These are phyloP conservation scores for Fusarium agapanthi DNA, from an alignment of 2,329 filamentous ascomycete species.

Conservation along the genomic window DNA sequence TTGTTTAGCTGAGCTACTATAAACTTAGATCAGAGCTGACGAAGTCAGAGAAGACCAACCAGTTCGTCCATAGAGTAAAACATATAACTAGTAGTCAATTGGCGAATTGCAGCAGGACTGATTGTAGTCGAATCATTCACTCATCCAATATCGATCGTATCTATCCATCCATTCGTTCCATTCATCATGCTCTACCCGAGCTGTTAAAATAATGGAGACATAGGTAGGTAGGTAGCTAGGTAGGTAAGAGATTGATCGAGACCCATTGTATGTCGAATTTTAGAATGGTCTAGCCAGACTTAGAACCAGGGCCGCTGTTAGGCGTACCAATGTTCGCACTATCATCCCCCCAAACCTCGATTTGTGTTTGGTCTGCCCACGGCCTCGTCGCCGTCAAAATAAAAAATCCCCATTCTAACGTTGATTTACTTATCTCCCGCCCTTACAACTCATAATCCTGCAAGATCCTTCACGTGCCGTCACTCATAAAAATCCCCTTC, in stretches of 20 bases:
- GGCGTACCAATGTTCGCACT: constrained; percentile 3
- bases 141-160: not conserved
- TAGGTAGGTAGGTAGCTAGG: not conserved
- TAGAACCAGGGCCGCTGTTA: constrained; percentile 25
- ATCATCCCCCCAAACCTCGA: constrained; percentile 8
- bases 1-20: constrained; percentile 13
- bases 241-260: constrained; percentile 3
- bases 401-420: constrained; percentile 17
- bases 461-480: constrained; percentile 25
- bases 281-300: constrained; percentile 30
- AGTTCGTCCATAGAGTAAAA: not conserved
- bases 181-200: not conserved
- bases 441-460: constrained; percentile 33
- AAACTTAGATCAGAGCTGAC: constrained; percentile 14
- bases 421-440: constrained; percentile 15
- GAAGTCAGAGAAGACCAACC: constrained; percentile 8
- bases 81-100: constrained; percentile 2
- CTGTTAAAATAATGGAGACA: not conserved
- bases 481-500: constrained; percentile 26
- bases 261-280: constrained; percentile 23
- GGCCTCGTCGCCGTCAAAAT: constrained; percentile 21
- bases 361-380: constrained; percentile 21
- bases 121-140: not conserved
- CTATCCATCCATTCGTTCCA: not conserved
- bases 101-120: not conserved